Base-by-base conservation (phyloP, 164 flowering plant genomes). In the Aristolochia californica region DNA sequence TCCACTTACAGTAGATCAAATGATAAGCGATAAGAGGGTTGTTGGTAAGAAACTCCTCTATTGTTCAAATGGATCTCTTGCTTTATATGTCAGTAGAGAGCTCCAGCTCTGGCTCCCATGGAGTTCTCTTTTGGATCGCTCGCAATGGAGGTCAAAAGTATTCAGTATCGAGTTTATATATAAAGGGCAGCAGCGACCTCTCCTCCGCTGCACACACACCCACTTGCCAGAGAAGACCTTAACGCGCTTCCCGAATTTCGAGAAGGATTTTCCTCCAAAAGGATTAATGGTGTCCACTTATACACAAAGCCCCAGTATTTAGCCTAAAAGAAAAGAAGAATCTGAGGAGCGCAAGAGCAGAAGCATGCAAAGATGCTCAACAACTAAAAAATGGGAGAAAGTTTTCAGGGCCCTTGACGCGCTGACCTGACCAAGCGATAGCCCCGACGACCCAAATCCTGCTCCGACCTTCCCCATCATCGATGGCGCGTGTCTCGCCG, bases 261-360 rank as follows among this genome's bases (percentile, higher is more conserved):
- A 77, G 80, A 75, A 30, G 63, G 78, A 75, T 81, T 66, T 74
- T 58, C 26, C 66, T 58, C 24, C 53, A 20, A 66, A 73, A 14
- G 30, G 61, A 11, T 58, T 58, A 60, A 53, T 57, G 55, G 47
- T 26, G 14, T 38, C 30, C 43, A 34, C 44, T 50, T 54, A 49
- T 25, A 0, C 25, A 50, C 43, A 7, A 61, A 66, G 27, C 53
- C 47, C 49, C 44, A 25, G 12, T n/a, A 30, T 43, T 18, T 13
- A 25, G 2, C n/a, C 3, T 44, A 13, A 28, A 24, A 53, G 43
- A 24, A 13, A 11, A 3, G 17, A 4, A 28, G 43, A 48, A 47
- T 20, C 26, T 18, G 13, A 50, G 9, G 51, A 34, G 45, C 21
- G 22, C 40, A 40, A 7, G 43, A 18, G 20, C n/a, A 45, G 17